These are phyloP conservation scores for Diutina sp. DNA, from an alignment of 1,139 yeast genomes.

Conservation along the genomic window DNA sequence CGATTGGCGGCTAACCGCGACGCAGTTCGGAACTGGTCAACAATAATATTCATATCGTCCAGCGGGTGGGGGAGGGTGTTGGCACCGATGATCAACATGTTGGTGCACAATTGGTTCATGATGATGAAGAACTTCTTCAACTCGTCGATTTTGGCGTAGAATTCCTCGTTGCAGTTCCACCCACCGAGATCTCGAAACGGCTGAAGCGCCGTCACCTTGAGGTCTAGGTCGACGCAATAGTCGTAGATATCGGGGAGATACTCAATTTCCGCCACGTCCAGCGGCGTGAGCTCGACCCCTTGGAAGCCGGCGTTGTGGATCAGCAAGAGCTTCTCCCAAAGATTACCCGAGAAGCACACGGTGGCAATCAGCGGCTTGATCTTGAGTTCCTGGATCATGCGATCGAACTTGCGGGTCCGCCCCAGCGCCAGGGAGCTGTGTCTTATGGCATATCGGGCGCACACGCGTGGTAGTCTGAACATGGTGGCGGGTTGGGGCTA, in stretches of 20 bases:
- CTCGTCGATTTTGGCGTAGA: conserved; percentile 2
- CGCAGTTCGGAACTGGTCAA: conserved; percentile 3
- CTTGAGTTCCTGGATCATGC: conserved; percentile 1
- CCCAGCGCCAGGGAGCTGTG: neutral
- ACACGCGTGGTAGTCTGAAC: neutral
- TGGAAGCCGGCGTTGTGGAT: conserved; percentile 4
- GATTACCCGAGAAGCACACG: conserved; percentile 4
- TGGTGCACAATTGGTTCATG: conserved; percentile 1
- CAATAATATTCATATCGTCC: conserved; percentile 2
- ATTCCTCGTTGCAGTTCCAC: neutral
- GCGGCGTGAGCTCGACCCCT: conserved; percentile 4
- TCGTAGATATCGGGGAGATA: conserved; percentile 3
- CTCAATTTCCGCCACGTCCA: conserved; percentile 3
- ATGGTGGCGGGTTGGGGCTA: neutral
- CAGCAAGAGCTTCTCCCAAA: conserved; percentile 4
- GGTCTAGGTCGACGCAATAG: conserved; percentile 2
- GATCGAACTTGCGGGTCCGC: neutral
- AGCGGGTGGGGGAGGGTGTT: conserved; percentile 3
- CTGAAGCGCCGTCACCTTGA: conserved; percentile 4
- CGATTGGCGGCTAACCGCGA: conserved; percentile 3
- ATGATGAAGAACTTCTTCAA: conserved; percentile 2
- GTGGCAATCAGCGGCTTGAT: conserved; percentile 3
- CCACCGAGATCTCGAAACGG: conserved; percentile 5
- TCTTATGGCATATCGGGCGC: neutral
- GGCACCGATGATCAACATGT: conserved; percentile 4